phyloP scores from a whole-genome alignment of 805 yeast species.

The Sugiyamaella qingdaonensis region DNA sequence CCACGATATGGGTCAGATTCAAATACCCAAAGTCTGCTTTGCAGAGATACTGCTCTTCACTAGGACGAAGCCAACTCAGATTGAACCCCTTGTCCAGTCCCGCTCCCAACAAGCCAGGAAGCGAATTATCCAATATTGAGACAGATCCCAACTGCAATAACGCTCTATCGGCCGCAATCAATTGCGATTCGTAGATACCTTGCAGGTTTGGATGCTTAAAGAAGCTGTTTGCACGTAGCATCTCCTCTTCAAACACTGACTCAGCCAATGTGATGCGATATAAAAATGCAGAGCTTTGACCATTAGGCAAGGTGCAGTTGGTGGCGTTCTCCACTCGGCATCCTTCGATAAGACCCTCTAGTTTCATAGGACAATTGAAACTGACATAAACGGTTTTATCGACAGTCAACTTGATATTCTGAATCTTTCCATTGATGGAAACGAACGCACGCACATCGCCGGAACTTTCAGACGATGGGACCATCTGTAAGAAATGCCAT shows the following conservation, averaged over 20 bases:
- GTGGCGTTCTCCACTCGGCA: slow-evolving; percentile 53
- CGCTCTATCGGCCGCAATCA: slow-evolving; percentile 65
- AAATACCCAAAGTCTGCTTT: slow-evolving; percentile 53
- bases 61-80: slow-evolving; percentile 41
- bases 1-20: slow-evolving; percentile 62
- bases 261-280: slow-evolving; percentile 72
- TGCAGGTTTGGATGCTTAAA: slow-evolving; percentile 57
- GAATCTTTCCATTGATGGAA: slow-evolving; percentile 65
- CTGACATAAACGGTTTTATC: slow-evolving; percentile 72
- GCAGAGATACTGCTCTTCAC: slow-evolving; percentile 48
- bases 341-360: slow-evolving; percentile 39
- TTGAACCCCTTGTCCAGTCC: slow-evolving; percentile 86
- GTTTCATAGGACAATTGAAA: slow-evolving; percentile 40
- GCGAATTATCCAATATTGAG: slow-evolving; percentile 62
- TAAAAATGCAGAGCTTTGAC: slow-evolving; percentile 45
- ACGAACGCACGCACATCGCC: slow-evolving; percentile 79
- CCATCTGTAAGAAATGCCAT: slow-evolving; percentile 85
- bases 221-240: slow-evolving; percentile 53
- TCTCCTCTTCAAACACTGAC: slow-evolving; percentile 50
- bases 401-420: slow-evolving; percentile 64
- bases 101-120: slow-evolving; percentile 78
- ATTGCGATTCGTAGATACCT: slow-evolving; percentile 73
- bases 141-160: slow-evolving; percentile 73
- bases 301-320: slow-evolving; percentile 65
- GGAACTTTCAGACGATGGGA: slow-evolving; percentile 35